Conservation (phyloP, 1,139 yeast genomes). For the Yamadazyma mexicana region DNA sequence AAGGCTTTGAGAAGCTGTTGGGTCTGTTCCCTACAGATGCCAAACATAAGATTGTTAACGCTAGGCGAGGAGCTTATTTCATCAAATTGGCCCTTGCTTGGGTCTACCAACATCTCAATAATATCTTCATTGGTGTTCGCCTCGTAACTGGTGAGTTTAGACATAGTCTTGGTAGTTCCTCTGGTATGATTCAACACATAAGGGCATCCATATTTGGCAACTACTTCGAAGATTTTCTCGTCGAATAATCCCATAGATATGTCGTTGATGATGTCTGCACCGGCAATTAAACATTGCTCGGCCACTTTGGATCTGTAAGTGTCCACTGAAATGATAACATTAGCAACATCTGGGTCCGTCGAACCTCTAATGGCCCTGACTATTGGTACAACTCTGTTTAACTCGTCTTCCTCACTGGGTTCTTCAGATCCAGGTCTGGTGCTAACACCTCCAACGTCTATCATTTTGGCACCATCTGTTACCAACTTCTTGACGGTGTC, state of each 20-base stretch:
- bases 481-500: conserved; percentile 48
- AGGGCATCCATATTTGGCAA: conserved; percentile 71
- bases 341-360: conserved; percentile 30
- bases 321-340: conserved; percentile 70
- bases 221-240: conserved; percentile 59
- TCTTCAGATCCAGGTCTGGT: conserved; percentile 80
- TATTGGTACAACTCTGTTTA: conserved; percentile 67
- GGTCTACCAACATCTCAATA: conserved; percentile 38
- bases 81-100: conserved; percentile 27
- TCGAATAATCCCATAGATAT: conserved; percentile 83
- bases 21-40: conserved; percentile 65
- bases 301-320: conserved; percentile 84
- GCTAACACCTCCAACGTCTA: conserved; percentile 93
- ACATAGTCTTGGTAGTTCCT: conserved; percentile 81
- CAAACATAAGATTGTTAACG: conserved; percentile 39
- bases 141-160: conserved; percentile 54
- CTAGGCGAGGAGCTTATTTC: conserved; percentile 20
- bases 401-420: conserved; percentile 59
- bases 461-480: conserved; percentile 59
- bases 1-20: conserved; percentile 57
- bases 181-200: conserved; percentile 83
- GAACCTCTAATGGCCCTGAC: conserved; percentile 57
- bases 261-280: conserved; percentile 92
- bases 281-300: conserved; percentile 60
- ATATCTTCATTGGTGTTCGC: conserved; percentile 39